phyloP scores from a whole-genome alignment of 2,329 filamentous ascomycete genomes.

The Aspergillus brunneoviolaceus region DNA sequence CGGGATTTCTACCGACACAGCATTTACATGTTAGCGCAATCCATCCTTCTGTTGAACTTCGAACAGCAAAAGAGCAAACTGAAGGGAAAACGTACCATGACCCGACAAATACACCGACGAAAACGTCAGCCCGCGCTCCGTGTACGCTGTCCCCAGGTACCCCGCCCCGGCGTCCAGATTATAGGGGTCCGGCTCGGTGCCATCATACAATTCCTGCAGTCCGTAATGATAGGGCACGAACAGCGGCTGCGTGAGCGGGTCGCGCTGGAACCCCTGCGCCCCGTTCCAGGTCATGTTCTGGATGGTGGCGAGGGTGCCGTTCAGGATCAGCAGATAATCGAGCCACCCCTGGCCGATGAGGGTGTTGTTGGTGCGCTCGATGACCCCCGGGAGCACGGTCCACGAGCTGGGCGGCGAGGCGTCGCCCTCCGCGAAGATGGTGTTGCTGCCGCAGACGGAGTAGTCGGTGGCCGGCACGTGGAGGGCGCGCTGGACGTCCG shows the following conservation, averaged over 20 bases:
- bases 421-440: conserved; percentile 50
- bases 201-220: conserved; percentile 31
- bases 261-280: conserved; percentile 64
- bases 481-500: conserved; percentile 66
- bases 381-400: conserved; percentile 62
- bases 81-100: conserved; percentile 45
- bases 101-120: conserved; percentile 64
- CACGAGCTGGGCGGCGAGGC: conserved; percentile 40
- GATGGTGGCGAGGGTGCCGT: conserved; percentile 69
- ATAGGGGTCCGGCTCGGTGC: conserved; percentile 43
- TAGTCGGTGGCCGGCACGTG: conserved; percentile 54
- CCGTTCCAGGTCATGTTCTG: conserved; percentile 83
- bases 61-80: neutral
- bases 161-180: conserved; percentile 57
- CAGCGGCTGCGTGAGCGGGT: conserved; percentile 60
- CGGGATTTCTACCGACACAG: conserved; percentile 39
- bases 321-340: conserved; percentile 66
- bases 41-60: too few relatives aligned
- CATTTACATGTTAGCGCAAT: neutral
- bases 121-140: conserved; percentile 74
- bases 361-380: conserved; percentile 70
- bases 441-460: conserved; percentile 42
- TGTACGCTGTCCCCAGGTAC: conserved; percentile 67
- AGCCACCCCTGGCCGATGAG: conserved; percentile 71
- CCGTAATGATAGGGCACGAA: conserved; percentile 64